Evolutionary conservation across 371 early-diverging fungal species (phyloP), one percentile per base, ranked within the genome.

Genomic region (Mucor plumbeus): DNA sequence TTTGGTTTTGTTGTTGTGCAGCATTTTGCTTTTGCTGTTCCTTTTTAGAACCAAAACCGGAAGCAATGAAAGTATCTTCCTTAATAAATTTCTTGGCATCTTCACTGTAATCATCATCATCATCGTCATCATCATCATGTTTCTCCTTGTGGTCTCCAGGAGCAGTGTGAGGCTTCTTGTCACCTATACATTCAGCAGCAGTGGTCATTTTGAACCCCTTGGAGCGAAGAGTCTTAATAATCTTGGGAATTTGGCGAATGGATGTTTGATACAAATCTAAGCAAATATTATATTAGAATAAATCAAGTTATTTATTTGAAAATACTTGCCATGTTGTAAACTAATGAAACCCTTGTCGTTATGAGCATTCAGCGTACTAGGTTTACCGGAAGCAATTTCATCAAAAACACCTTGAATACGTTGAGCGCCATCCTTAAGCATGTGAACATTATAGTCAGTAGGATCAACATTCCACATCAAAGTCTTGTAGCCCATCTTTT

Each of bases 401-500:
- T 60, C 44, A 41, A 80, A 75, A 21, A 70, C 43, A 19, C 53
- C 54, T 62, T 73, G 71, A 9, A 80, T 75, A 33, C 50, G 64
- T 3, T 44, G 26, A 21, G 65, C 41, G 1, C 57, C 77, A 61
- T 75, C 58, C 7, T 63, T 44, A 19, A 65, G 13, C 67, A 59
- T 65, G 44, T 79, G 61, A 4, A 79, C 73, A 57, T 70, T 61
- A 54, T 77, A 79, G 59, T 79, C 80, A 10, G 75, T 79, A 35
- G 80, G 83, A 65, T 85, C 84, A 0, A 84, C 81, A 55, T 85
- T 84, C 86, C 86, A 85, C 33, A 85, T 68, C 41, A 84, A 48
- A 3, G 79, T 63, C 54, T 79, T 71, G 64, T 85, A 87, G 0
- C 80, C 85, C 75, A 86, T 70, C 4, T 74, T 61, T 15, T 74